Evolutionary conservation across 1,284 basidiomycete species (phyloP).

Genomic region (Irpex sp.): DNA sequence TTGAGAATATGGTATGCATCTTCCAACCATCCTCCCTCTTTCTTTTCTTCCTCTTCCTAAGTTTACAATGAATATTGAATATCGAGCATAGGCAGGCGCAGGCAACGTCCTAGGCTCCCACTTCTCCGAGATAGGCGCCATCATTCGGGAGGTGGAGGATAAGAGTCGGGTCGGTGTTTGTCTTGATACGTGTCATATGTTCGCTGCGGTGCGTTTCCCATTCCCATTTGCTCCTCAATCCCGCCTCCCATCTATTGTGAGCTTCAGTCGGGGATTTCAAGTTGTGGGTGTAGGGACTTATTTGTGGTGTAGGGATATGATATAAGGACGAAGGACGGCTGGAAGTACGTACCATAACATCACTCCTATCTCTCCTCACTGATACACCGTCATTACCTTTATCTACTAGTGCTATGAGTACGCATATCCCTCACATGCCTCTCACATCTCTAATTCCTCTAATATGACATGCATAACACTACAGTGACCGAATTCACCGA

Average conservation of each 20-base stretch:
- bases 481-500: constrained; percentile 56
- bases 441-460: no score
- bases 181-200: constrained; percentile 84
- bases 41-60: no score
- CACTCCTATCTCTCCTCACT: no score
- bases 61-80: not conserved
- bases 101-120: constrained; percentile 76
- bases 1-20: constrained; percentile 88
- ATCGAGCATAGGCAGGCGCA: constrained; percentile 58
- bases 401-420: constrained; percentile 20
- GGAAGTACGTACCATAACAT: constrained; percentile 54
- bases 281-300: no score
- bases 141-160: constrained; percentile 71
- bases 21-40: no score
- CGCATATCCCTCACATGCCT: no score
- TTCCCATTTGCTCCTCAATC: no score
- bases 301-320: no score
- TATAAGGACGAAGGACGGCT: constrained; percentile 59
- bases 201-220: constrained; percentile 60
- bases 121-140: constrained; percentile 63
- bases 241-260: no score
- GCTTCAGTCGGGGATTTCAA: no score
- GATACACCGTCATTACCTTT: no score
- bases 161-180: constrained; percentile 78
- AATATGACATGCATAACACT: no score